Evolutionary conservation across 2,329 filamentous ascomycete genomes (phyloP).

Genomic region (Fusarium kyushuense): DNA sequence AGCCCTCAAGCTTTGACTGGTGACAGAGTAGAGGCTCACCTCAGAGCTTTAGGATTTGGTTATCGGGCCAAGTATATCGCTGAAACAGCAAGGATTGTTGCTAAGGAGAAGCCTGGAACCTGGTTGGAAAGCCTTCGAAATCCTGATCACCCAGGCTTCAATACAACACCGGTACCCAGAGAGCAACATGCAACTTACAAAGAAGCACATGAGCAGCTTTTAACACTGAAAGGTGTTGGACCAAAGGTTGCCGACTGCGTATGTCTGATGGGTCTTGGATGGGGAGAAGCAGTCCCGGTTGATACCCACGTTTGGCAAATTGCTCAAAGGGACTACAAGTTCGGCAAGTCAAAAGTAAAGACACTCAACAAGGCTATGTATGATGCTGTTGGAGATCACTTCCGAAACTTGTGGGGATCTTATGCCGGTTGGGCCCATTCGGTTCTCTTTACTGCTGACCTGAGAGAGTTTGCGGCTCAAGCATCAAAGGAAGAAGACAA

Average conservation of each 20-base stretch:
- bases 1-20: constrained; percentile 77
- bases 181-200: constrained; percentile 74
- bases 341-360: constrained; percentile 85
- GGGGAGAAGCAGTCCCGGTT: constrained; percentile 94
- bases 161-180: constrained; percentile 57
- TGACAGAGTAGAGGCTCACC: constrained; percentile 79
- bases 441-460: constrained; percentile 93
- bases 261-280: constrained; percentile 94
- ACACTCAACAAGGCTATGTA: constrained; percentile 91
- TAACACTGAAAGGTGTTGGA: constrained; percentile 87
- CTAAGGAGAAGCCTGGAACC: constrained; percentile 71
- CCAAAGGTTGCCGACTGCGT: constrained; percentile 98
- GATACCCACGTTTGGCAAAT: constrained; percentile 99
- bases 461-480: constrained; percentile 84
- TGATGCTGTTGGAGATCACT: constrained; percentile 89
- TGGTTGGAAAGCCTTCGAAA: constrained; percentile 88
- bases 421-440: constrained; percentile 98
- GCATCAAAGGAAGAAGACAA: constrained; percentile 46
- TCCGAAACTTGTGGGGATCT: constrained; percentile 88
- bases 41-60: constrained; percentile 89
- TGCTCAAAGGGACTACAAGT: constrained; percentile 93
- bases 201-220: constrained; percentile 81
- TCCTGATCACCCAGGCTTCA: constrained; percentile 74
- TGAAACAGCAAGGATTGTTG: constrained; percentile 82
- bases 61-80: constrained; percentile 95